Evolutionary conservation across 2,329 filamentous ascomycete species (phyloP), one percentile per base, ranked within the genome.

Genomic region (Phyllosticta capitalensis): DNA sequence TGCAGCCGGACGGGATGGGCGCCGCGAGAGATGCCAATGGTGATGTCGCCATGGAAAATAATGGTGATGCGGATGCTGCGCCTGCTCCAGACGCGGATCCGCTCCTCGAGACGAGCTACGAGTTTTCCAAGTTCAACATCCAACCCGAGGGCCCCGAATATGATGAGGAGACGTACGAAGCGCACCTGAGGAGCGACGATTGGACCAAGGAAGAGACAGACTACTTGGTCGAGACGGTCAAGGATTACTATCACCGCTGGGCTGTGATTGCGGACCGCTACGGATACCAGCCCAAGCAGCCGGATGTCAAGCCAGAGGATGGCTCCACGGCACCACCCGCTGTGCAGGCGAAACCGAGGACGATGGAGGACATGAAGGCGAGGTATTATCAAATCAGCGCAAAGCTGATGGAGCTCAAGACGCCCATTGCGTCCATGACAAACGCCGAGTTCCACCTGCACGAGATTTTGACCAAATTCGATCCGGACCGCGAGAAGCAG

Each of bases 191-290:
- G 66, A 87, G 80, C 68, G 78, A 83, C 14, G 86, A 92, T 66
- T 99, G 94, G 94, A 87, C 88, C 14, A 90, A 88, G 68, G 87
- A 94, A 67, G 94, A 99, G 75, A 99, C 94, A 9, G 91, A 96
- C 70, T 96, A 96, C 69, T 75, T 99, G 63, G 82, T 97, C 70
- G 78, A 83, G 2, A 71, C 92, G 38, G 89, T 84, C 14, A 81
- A 81, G 60, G 87, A 92, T 53, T 96, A 86, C 69, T 90, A 95
- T 68, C 80, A 96, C 62, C 86, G 94, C 65, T 99, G 94, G 91
- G 82, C 92, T 3, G 73, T 97, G 17, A 89, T 99, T 62, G 90
- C 87, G 79, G 94, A 99, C 72, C 88, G 92, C 61, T 99, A 96
- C 75, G 89, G 95, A 58, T 95, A 83, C 71, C 75, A 80, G 54